phyloP scores from a whole-genome alignment of 441 rosid genomes.

The Populus tomentosa region DNA sequence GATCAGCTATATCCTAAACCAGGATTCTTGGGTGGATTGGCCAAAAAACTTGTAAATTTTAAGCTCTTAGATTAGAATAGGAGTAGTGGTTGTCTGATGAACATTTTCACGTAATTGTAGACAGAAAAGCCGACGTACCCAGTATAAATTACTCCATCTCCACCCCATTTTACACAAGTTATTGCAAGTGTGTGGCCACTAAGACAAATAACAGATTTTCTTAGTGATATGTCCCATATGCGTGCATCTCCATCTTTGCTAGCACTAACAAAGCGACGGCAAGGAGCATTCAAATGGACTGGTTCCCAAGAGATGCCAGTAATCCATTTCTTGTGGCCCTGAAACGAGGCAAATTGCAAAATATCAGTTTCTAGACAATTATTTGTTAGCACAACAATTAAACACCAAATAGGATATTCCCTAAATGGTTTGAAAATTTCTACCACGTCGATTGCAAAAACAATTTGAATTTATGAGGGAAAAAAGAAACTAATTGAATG shows the following conservation, averaged over 20 bases:
- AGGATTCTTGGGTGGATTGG: not conserved
- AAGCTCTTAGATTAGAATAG: not conserved
- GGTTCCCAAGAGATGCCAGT: slow-evolving; percentile 99
- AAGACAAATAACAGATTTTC: slow-evolving; percentile 69
- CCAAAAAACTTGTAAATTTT: not conserved
- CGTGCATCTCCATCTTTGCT: slow-evolving; percentile 99
- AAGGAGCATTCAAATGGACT: slow-evolving; percentile 84
- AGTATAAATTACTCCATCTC: slow-evolving; percentile 89
- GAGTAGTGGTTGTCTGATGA: not conserved
- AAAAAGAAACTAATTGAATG: not conserved
- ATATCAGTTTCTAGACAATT: slow-evolving; percentile 2
- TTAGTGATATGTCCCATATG: slow-evolving; percentile 79
- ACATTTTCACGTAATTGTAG: not conserved
- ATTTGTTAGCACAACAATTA: not conserved
- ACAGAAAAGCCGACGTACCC: slow-evolving; percentile 46
- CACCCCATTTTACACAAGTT: slow-evolving; percentile 99
- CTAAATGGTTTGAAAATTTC: not conserved
- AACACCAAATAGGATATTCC: not conserved
- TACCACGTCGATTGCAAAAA: not conserved
- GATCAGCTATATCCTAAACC: not conserved
- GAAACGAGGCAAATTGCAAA: slow-evolving; percentile 18
- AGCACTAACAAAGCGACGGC: slow-evolving; percentile 90
- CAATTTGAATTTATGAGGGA: not conserved
- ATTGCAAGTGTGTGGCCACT: slow-evolving; percentile 93
- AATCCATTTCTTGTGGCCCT: slow-evolving; percentile 99